Evolutionary conservation across 805 yeast genomes (phyloP), one percentile per base, ranked within the genome.

Genomic region (Candida chilensis): DNA sequence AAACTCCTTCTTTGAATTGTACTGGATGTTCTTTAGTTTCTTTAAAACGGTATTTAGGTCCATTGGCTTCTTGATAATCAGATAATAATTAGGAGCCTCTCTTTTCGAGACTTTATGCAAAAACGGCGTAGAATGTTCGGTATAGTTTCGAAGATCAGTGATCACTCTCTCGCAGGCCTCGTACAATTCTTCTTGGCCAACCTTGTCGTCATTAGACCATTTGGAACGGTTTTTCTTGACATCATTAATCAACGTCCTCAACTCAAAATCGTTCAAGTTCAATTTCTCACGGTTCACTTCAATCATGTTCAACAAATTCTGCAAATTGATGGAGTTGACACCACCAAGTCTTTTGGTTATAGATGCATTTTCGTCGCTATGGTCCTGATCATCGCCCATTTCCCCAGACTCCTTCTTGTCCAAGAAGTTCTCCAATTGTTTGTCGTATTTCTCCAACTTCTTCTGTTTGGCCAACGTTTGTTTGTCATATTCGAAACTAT

Each of bases 101-200:
- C 98, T 70, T 50, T 92, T 92, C 35, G 92, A 85, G n/a, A 92
- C 99, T 48, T 85, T 84, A 56, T 88, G 92, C 40, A 92, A 64
- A 47, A 92, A 92, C 0, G 97, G 95, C 1, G 96, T 87, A 0
- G 96, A 87, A 54, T 92, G 97, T 47, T 92, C 96, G 0, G 98
- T 90, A 42, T 81, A 85, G 5, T 90, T 84, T 47, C 98, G 69
- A 19, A 92, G 60, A 44, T 92, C 97, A 39, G 78, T 60, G 0
- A 90, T 88, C 1, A 92, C 98, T 47, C 87, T 88, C 44, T 92
- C 99, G 45, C 96, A 90, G 0, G 96, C 95, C 43, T 94, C 98
- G 47, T 92, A 92, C 15, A 92, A 67, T 51, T 94, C 99, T 49
- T 92, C 99, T 56, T 92, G 99, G 5, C 99, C 99, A 27, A 92